A percentile compares a stretch with the other conserved stretches of the same genome.
phyloP scores from a whole-genome alignment of 2,329 filamentous ascomycete species.

The Aspergillus pseudonomiae region DNA sequence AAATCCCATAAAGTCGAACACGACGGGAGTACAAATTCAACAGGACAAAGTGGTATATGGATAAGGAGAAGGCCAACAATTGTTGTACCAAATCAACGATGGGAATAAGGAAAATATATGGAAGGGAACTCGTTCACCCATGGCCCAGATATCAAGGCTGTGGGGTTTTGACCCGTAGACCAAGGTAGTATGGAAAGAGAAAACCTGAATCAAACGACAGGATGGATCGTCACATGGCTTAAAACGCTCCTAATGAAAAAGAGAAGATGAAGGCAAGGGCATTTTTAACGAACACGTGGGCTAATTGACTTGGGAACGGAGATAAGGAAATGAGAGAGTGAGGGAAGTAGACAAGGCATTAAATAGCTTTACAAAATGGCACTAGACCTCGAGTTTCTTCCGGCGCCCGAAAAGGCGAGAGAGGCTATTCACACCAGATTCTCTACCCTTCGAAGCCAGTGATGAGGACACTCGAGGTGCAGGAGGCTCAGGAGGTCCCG shows the following conservation, averaged over 20 bases:
- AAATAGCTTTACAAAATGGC: neutral
- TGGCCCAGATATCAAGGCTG: slow-evolving; percentile 8
- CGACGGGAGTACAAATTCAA: neutral
- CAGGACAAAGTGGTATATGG: slow-evolving; percentile 5
- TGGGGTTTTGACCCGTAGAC: slow-evolving; percentile 9
- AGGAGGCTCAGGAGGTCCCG: slow-evolving; percentile 60
- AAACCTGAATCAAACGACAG: slow-evolving; percentile 12
- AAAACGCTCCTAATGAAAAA: slow-evolving; percentile 16
- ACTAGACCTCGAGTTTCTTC: slow-evolving; percentile 32
- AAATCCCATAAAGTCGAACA: neutral
- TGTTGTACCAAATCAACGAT: neutral
- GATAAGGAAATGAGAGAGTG: neutral
- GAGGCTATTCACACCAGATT: slow-evolving; percentile 19
- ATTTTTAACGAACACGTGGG: slow-evolving; percentile 12
- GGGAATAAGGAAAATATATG: slow-evolving; percentile 1
- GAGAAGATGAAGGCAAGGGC: neutral
- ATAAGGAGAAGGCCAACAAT: slow-evolving; percentile 8
- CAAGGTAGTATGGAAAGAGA: slow-evolving; percentile 1
- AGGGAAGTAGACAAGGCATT: slow-evolving; percentile 8
- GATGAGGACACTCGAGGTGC: slow-evolving; percentile 18
- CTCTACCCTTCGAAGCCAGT: slow-evolving; percentile 29
- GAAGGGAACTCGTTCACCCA: slow-evolving; percentile 16
- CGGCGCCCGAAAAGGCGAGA: slow-evolving; percentile 40
- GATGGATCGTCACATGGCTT: slow-evolving; percentile 20
- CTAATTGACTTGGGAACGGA: slow-evolving; percentile 16